phyloP scores from a whole-genome alignment of 352 stramenopile species.

The Pythium grandisporangium region DNA sequence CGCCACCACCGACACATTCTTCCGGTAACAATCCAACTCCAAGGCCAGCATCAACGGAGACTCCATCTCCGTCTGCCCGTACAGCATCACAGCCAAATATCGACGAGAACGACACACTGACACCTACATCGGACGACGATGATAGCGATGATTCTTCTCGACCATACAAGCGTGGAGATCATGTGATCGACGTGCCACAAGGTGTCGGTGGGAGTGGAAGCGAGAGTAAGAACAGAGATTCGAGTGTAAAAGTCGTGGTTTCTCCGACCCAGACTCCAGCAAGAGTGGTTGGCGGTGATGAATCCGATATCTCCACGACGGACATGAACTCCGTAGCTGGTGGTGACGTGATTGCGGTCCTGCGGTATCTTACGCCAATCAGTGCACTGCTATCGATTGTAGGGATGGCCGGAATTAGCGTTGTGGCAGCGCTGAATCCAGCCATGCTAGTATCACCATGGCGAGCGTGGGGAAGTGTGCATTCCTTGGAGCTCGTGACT shows the following conservation, averaged over 20 bases:
- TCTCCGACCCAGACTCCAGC: background rate
- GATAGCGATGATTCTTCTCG: background rate
- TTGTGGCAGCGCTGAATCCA: conserved; percentile 4
- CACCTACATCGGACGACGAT: too few species aligned
- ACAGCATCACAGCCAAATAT: too few species aligned
- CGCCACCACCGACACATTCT: too few species aligned
- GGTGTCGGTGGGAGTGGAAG: background rate
- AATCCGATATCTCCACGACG: background rate
- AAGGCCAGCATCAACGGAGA: too few species aligned
- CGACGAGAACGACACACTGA: too few species aligned
- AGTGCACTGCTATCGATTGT: conserved; percentile 1
- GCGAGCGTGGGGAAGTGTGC: conserved; percentile 1
- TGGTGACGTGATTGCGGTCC: background rate
- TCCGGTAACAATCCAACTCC: too few species aligned
- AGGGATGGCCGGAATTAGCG: too few species aligned
- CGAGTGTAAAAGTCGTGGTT: conserved; percentile 2
- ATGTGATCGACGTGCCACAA: conserved; percentile 1
- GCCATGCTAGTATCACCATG: conserved; percentile 1
- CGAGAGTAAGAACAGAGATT: background rate
- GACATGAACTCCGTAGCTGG: background rate
- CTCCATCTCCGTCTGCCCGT: too few species aligned
- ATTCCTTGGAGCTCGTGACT: conserved; percentile 18
- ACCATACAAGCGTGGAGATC: conserved; percentile 4
- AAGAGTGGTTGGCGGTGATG: background rate
- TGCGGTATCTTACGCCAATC: conserved; percentile 1